Base-by-base conservation (phyloP, 2,329 filamentous ascomycete genomes). In the Fusarium goolgardi region DNA sequence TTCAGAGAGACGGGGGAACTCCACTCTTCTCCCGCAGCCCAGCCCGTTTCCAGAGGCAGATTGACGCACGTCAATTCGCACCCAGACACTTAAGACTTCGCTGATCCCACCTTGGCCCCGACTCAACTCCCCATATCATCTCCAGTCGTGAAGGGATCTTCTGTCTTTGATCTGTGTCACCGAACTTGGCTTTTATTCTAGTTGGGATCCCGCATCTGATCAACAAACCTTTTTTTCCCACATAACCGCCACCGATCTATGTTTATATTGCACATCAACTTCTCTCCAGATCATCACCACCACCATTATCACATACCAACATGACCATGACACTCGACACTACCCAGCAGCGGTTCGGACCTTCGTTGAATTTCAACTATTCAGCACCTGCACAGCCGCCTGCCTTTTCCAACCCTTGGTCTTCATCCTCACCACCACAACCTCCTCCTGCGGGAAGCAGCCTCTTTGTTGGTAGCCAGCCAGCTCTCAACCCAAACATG, bases 301-400 rank as follows among this genome's bases (percentile, higher is more conserved):
- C 57, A 62, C 58, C 63, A 46, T 56, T 52, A 58, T 55, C 43
- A 57, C 46, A 62, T 63, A 56, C 71, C 82, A 88, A 80, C 80
- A 97, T 97, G 94, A 96, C 93, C 83, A 97, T 97, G 93, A 92
- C 94, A 80, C 88, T 97, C 84, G 93, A 97, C 83, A 89, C 89
- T 76, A 92, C 94, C 80, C 93, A 95, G 82, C 92, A 89, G 83
- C 88, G 88, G 79, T 92, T 91, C 82, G 92, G 87, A 76, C 87
- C 85, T 77, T 81, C 86, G 78, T 81, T 97, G 83, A 89, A 88
- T 80, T 96, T 95, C 84, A 92, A 95, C 79, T 93, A 92, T 80
- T 80, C 83, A 62, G 78, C 81, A 35, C 77, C 78, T 71, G 67
- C 64, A 78, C 84, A 75, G 78, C 85, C 83, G 77, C 85, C 81